Evolutionary conservation across 2,329 filamentous ascomycete genomes (phyloP).

Genomic region (Fusarium bactridioides): DNA sequence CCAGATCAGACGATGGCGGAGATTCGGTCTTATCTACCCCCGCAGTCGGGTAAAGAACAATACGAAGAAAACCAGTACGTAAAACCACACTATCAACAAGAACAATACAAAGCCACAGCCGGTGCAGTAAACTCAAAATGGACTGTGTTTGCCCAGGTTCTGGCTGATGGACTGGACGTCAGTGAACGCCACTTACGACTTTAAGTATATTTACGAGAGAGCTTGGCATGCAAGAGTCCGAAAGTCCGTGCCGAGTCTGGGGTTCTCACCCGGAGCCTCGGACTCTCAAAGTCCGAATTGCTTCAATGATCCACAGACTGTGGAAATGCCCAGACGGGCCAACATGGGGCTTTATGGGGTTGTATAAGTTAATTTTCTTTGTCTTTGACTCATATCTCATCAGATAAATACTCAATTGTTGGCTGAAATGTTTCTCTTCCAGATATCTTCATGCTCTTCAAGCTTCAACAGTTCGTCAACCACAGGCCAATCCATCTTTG

Average conservation of each 20-base stretch:
- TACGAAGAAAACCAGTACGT: not conserved
- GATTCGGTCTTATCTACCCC: slow-evolving; percentile 18
- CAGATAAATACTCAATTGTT: not conserved
- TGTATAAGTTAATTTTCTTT: slow-evolving; percentile 11
- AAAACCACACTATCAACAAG: slow-evolving; percentile 5
- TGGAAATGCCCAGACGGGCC: not conserved
- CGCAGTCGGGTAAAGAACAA: not conserved
- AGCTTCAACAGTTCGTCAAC: not conserved
- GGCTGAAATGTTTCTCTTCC: not conserved
- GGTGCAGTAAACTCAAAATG: not conserved
- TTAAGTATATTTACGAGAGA: slow-evolving; percentile 12
- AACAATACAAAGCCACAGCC: slow-evolving; percentile 18
- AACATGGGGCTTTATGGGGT: slow-evolving; percentile 1
- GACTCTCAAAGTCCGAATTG: slow-evolving; percentile 32
- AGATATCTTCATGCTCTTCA: not conserved
- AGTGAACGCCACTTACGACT: not conserved
- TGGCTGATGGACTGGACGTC: not conserved
- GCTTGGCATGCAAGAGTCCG: slow-evolving; percentile 12
- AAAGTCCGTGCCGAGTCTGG: not conserved
- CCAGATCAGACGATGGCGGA: slow-evolving; percentile 2
- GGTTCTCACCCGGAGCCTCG: slow-evolving; percentile 17
- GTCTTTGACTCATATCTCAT: not conserved
- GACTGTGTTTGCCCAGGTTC: slow-evolving; percentile 8
- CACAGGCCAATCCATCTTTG: not conserved
- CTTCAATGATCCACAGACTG: slow-evolving; percentile 30